phyloP scores from a whole-genome alignment of 768 basidiomycete genomes.

The Tephrocybe rancida region DNA sequence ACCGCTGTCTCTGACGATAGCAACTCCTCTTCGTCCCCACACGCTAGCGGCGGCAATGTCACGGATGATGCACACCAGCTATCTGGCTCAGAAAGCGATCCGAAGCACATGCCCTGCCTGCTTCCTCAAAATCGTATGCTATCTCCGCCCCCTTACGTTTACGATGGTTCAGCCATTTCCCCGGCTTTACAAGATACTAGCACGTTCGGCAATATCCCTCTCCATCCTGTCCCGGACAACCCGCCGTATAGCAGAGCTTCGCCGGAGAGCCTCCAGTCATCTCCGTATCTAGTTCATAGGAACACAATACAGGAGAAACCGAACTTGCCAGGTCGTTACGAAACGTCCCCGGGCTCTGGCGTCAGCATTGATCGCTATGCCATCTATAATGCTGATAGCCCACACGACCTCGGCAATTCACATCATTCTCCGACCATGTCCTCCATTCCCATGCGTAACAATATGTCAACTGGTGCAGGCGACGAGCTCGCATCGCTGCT shows the following conservation, averaged over 20 bases:
- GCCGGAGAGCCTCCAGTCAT: neutral
- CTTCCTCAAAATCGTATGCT: neutral
- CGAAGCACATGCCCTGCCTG: slow-evolving; percentile 1
- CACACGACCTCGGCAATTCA: neutral
- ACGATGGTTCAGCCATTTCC: neutral
- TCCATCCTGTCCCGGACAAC: neutral
- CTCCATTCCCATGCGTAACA: slow-evolving; percentile 45
- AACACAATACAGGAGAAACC: neutral
- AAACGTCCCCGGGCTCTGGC: neutral
- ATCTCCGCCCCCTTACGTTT: neutral
- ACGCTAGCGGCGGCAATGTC: neutral
- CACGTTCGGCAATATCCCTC: neutral
- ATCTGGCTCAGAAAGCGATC: neutral
- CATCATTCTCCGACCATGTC: slow-evolving; percentile 11
- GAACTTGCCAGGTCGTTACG: neutral
- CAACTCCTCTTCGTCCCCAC: neutral
- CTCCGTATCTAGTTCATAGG: neutral
- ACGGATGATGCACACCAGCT: neutral
- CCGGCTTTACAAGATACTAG: neutral
- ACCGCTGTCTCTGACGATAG: slow-evolving; percentile 9
- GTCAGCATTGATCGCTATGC: neutral
- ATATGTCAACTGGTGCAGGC: slow-evolving; percentile 18
- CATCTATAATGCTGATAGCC: neutral
- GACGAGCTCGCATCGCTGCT: no score
- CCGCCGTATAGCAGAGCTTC: neutral